Percentiles rank a stretch among this genome's conserved stretches.
phyloP scores from a whole-genome alignment of 768 basidiomycete species.

The Pseudohyphozyma bogoriensis region DNA sequence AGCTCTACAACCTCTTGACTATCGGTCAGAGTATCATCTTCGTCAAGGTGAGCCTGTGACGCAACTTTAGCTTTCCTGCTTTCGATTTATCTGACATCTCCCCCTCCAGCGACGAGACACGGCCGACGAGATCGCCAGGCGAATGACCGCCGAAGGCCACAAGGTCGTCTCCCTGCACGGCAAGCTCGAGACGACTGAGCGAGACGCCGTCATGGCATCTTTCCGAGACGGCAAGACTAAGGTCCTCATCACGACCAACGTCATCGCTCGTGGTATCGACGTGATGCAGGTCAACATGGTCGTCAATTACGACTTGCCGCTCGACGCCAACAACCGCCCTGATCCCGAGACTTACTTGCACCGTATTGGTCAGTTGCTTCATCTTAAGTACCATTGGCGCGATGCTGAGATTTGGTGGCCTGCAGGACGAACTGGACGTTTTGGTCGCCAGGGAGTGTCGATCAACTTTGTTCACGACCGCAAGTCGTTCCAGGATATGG shows the following conservation, averaged over 20 bases:
- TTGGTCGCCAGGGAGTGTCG: constrained; percentile 91
- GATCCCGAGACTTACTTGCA: constrained; percentile 98
- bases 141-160: constrained; percentile 89
- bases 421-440: constrained; percentile 89
- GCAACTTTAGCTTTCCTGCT: background rate
- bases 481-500: constrained; percentile 78
- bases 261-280: constrained; percentile 95
- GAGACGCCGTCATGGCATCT: constrained; percentile 82
- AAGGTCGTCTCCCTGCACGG: constrained; percentile 94
- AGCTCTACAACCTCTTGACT: constrained; percentile 77
- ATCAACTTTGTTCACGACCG: constrained; percentile 95
- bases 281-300: constrained; percentile 99
- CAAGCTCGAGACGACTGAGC: constrained; percentile 77
- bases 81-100: background rate
- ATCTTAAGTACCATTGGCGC: too few relatives aligned
- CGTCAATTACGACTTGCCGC: constrained; percentile 66
- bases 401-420: background rate
- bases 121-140: constrained; percentile 78
- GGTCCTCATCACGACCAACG: constrained; percentile 96
- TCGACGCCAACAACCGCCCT: constrained; percentile 49
- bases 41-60: constrained; percentile 63
- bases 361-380: constrained; percentile 73
- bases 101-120: constrained; percentile 67
- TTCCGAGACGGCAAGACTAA: constrained; percentile 96
- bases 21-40: constrained; percentile 99